Base-by-base conservation (phyloP, 2,329 filamentous ascomycete genomes). In the Phoma sp. region DNA sequence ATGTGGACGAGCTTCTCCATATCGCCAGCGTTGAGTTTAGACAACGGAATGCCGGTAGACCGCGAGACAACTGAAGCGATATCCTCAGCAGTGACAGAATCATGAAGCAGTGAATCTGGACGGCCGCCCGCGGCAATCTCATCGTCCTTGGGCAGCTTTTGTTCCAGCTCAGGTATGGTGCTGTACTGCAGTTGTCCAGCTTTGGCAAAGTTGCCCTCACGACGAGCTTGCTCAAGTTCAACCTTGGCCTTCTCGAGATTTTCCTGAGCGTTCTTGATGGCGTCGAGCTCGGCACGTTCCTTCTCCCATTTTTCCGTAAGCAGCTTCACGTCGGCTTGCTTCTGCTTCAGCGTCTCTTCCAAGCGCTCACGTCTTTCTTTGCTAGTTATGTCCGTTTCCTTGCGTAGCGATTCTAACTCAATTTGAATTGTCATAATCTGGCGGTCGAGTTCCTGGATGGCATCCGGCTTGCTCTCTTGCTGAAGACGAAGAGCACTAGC, bases 391-490 rank as follows among this genome's bases (percentile, higher is more conserved):
- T 99, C 95, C 10, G 88, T 96, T 74, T 99, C 95, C 69, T 98
- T 98, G 45, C 94, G 86, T 37, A 99, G 78, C 58, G 92, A 97
- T 73, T 98, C 95, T 0, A 98, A 82, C 74, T 99, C 94, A 60
- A 99, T 98, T 71, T 97, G 94, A 13, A 98, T 92, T 0, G 94
- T 98, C 86, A 97, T 96, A 57, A 98, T 96, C 69, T 93, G 91
- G 58, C 96, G 90, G 68, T 98, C 94, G 1, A 98, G 85, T 45
- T 89, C 87, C 78, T 96, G 91, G 31, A 99, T 97, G 8, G 94
- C 88, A 65, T 98, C 95, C 0, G 95, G 95, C 67, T 97, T 98
- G 66, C 92, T 96, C 75, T 99, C 95, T 76, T 98, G 95, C 71
- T 98, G 94, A 29, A 98, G 78, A 39, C 96, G 87, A 9, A 98